Conservation (phyloP, 2,329 filamentous ascomycete species). For the Chrysoporthe cubensis region DNA sequence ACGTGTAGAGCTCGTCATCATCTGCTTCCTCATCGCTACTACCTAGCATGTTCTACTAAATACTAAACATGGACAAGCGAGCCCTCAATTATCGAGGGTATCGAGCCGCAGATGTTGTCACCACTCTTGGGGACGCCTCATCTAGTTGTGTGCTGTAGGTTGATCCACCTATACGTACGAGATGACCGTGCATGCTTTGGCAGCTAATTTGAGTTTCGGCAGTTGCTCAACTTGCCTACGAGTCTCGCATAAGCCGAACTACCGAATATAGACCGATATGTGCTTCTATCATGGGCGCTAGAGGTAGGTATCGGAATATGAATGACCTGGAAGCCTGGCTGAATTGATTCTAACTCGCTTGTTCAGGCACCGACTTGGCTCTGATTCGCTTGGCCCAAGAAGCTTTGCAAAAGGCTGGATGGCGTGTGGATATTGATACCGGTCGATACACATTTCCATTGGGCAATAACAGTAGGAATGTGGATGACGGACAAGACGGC, state of each 20-base stretch:
- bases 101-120: slow-evolving; percentile 16
- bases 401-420: slow-evolving; percentile 13
- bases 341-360: background rate
- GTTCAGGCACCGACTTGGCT: slow-evolving; percentile 18
- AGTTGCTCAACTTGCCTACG: slow-evolving; percentile 27
- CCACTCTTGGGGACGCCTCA: slow-evolving; percentile 23
- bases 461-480: slow-evolving; percentile 22
- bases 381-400: slow-evolving; percentile 21
- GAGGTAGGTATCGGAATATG: slow-evolving; percentile 1
- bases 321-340: background rate
- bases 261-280: slow-evolving; percentile 23
- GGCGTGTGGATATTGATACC: slow-evolving; percentile 21
- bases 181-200: no score
- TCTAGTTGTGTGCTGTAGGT: slow-evolving; percentile 24
- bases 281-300: slow-evolving; percentile 23
- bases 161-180: background rate
- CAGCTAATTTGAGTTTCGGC: background rate
- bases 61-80: slow-evolving; percentile 13
- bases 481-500: slow-evolving; percentile 11
- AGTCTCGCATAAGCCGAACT: slow-evolving; percentile 21
- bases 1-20: background rate
- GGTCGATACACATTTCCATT: slow-evolving; percentile 24
- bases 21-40: background rate
- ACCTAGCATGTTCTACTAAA: background rate
- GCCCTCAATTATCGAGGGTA: slow-evolving; percentile 12